Evolutionary conservation across 2,329 filamentous ascomycete species (phyloP).

Genomic region (Metarhizium sp.): DNA sequence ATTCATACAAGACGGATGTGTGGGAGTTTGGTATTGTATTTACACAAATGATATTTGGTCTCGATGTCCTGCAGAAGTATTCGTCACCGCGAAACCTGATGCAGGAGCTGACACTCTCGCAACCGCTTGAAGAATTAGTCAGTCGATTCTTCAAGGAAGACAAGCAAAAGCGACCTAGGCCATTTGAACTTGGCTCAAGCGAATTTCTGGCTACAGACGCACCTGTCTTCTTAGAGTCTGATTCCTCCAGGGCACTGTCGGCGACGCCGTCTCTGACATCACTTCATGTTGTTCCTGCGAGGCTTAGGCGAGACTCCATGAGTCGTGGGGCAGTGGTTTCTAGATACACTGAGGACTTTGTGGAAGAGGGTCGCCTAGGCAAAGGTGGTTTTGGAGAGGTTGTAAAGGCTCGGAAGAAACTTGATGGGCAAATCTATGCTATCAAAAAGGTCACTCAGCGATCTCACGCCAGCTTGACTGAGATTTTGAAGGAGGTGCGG

Average conservation of each 20-base stretch:
- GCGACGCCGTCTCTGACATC: constrained; percentile 32
- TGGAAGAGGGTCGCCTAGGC: constrained; percentile 79
- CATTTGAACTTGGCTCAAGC: constrained; percentile 61
- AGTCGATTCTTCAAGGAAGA: constrained; percentile 78
- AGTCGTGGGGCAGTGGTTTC: constrained; percentile 46
- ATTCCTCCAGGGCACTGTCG: constrained; percentile 29
- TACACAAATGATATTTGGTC: constrained; percentile 87
- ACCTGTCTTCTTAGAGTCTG: constrained; percentile 40
- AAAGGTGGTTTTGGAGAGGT: constrained; percentile 96
- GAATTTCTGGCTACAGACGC: constrained; percentile 59
- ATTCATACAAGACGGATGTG: constrained; percentile 75
- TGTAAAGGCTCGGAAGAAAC: constrained; percentile 87
- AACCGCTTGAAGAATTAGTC: constrained; percentile 69
- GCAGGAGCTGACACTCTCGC: constrained; percentile 61
- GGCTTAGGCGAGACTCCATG: constrained; percentile 54
- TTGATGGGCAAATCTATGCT: constrained; percentile 88
- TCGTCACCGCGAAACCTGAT: constrained; percentile 69
- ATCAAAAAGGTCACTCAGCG: constrained; percentile 93
- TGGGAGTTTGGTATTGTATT: constrained; percentile 93
- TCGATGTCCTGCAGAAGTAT: constrained; percentile 66
- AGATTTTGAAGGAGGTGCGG: constrained; percentile 77
- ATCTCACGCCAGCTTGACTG: constrained; percentile 67
- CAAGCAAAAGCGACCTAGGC: constrained; percentile 72
- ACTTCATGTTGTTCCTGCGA: constrained; percentile 33
- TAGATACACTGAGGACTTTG: constrained; percentile 81